phyloP scores from a whole-genome alignment of 148 eudicot genomes.

The Diospyros kaki region DNA sequence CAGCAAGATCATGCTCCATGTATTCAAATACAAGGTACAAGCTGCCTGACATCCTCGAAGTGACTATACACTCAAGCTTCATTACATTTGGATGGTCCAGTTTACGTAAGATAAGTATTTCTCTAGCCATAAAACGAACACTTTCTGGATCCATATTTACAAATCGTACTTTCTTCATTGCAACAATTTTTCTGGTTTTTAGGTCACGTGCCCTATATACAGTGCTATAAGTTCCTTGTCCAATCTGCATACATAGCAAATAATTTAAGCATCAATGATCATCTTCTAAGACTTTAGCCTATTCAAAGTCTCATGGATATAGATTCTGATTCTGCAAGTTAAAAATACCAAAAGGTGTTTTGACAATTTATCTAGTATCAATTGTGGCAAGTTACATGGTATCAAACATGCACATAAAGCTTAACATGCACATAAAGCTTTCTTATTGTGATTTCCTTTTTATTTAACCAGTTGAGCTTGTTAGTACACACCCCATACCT shows the following conservation, averaged over 20 bases:
- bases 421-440: too few species aligned
- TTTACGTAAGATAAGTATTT: conserved; percentile 65
- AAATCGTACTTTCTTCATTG: conserved; percentile 86
- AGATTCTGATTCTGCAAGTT: neutral
- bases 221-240: conserved; percentile 92
- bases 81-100: conserved; percentile 86
- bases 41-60: conserved; percentile 74
- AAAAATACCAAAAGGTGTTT: too few species aligned
- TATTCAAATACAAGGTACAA: conserved; percentile 91
- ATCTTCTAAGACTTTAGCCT: neutral
- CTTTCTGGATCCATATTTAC: conserved; percentile 91
- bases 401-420: neutral
- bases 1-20: conserved; percentile 91
- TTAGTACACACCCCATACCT: too few species aligned
- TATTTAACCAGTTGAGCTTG: too few species aligned
- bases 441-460: too few species aligned
- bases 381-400: neutral
- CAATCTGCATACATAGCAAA: conserved; percentile 51
- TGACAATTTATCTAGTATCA: too few species aligned
- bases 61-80: conserved; percentile 76
- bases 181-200: conserved; percentile 66
- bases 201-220: conserved; percentile 87
- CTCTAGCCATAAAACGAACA: conserved; percentile 95
- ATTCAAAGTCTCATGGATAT: neutral
- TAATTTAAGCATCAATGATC: neutral